These are phyloP conservation scores for Macadamia integrifolia DNA, from an alignment of 164 flowering plant species.

Conservation along the genomic window DNA sequence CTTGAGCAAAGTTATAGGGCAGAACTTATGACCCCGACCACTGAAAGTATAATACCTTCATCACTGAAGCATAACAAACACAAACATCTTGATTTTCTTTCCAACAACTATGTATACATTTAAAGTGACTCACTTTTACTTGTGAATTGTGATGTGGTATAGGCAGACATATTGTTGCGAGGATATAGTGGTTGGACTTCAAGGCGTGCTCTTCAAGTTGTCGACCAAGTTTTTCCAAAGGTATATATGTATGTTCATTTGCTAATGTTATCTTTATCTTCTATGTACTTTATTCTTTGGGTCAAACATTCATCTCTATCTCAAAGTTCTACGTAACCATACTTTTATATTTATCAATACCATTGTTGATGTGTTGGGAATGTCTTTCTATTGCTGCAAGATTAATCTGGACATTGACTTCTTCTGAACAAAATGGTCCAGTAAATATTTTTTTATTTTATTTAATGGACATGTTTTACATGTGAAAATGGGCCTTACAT, in stretches of 20 bases:
- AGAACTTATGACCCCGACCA: no score
- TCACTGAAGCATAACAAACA: not conserved
- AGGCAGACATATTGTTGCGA: conserved; percentile 83
- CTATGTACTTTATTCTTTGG: no score
- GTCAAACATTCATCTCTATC: not conserved
- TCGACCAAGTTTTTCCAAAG: conserved; percentile 81
- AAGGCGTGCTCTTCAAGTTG: conserved; percentile 71
- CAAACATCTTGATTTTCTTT: not conserved
- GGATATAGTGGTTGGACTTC: conserved; percentile 93
- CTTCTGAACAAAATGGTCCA: no score
- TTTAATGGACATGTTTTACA: no score
- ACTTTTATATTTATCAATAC: not conserved
- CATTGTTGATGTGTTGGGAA: not conserved
- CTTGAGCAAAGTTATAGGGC: no score
- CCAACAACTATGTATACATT: not conserved
- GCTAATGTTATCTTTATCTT: not conserved
- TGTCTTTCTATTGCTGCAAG: not conserved
- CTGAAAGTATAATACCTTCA: not conserved
- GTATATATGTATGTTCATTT: conserved; percentile 20
- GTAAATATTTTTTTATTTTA: no score
- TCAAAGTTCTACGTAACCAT: not conserved
- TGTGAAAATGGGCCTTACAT: no score
- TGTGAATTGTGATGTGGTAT: conserved; percentile 4
- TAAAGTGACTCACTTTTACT: not conserved
- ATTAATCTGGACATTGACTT: no score